Conservation (phyloP, 805 yeast species). For the Teunomyces panamensis region DNA sequence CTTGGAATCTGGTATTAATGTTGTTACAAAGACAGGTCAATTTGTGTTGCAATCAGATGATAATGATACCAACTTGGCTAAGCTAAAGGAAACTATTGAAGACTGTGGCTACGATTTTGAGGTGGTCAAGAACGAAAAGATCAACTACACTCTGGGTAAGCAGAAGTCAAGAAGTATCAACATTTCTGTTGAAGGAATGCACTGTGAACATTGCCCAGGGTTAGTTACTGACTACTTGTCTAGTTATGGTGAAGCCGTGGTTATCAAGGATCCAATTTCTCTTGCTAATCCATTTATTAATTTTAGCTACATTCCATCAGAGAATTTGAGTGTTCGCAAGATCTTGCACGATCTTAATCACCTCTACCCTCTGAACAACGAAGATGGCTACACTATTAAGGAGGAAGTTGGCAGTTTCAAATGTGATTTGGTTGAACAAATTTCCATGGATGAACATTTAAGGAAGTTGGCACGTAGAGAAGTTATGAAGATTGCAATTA, state of each 20-base stretch:
- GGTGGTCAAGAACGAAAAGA: constrained; percentile 40
- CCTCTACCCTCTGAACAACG: constrained; percentile 29
- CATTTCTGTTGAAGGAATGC: constrained; percentile 62
- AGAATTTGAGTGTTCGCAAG: constrained; percentile 51
- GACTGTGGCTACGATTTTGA: constrained; percentile 67
- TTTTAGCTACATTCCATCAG: constrained; percentile 61
- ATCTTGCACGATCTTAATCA: constrained; percentile 50
- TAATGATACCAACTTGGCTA: constrained; percentile 25
- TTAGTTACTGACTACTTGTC: constrained; percentile 47
- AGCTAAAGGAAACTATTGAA: constrained; percentile 51
- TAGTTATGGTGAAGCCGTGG: constrained; percentile 55
- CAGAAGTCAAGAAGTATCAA: constrained; percentile 54
- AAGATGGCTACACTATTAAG: constrained; percentile 17
- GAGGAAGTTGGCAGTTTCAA: constrained; percentile 34
- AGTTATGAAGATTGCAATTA: constrained; percentile 40
- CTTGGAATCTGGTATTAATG: constrained; percentile 50
- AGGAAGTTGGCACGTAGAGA: constrained; percentile 48
- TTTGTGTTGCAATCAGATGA: constrained; percentile 50
- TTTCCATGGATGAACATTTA: constrained; percentile 64
- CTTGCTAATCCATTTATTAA: constrained; percentile 55
- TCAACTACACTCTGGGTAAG: constrained; percentile 47
- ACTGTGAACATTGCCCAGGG: constrained; percentile 67
- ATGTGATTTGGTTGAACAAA: constrained; percentile 52
- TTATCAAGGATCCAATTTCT: constrained; percentile 54
- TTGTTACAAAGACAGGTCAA: constrained; percentile 60